These are phyloP conservation scores for Suillus luteus DNA, from an alignment of 768 basidiomycete species.

Conservation along the genomic window DNA sequence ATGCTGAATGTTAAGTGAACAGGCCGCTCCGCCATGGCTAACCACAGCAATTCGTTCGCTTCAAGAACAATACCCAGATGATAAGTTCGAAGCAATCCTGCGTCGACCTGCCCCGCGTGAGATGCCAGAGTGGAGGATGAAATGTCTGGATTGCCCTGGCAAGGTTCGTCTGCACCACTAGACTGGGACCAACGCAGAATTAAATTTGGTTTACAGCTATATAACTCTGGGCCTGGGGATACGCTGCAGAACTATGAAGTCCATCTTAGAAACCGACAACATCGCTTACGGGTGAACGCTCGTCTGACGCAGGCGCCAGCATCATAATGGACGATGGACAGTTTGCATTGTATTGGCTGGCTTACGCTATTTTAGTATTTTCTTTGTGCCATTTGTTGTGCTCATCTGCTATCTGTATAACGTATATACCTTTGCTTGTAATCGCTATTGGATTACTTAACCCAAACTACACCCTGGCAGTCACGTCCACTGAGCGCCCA, in stretches of 20 bases:
- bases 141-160: constrained; percentile 90
- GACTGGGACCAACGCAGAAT: constrained; percentile 8
- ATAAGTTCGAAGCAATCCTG: constrained; percentile 78
- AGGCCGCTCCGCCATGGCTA: constrained; percentile 69
- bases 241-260: constrained; percentile 90
- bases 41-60: constrained; percentile 64
- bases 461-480: too few relatives aligned
- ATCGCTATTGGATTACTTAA: constrained; percentile 7
- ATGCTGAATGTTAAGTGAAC: constrained; percentile 36
- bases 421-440: constrained; percentile 39
- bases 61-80: constrained; percentile 74
- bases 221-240: constrained; percentile 88
- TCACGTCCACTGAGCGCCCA: not conserved
- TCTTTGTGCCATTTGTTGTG: constrained; percentile 23
- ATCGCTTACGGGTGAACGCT: constrained; percentile 71
- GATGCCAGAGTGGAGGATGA: constrained; percentile 86
- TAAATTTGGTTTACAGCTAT: constrained; percentile 52
- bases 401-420: constrained; percentile 26
- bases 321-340: constrained; percentile 1
- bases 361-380: constrained; percentile 12
- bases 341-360: not conserved
- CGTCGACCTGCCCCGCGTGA: constrained; percentile 56
- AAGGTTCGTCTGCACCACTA: constrained; percentile 55
- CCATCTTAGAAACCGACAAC: constrained; percentile 84
- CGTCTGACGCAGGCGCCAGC: constrained; percentile 34